Percentiles rank a stretch among this genome's conserved stretches.
These are phyloP conservation scores for Ascochyta lentis DNA, from an alignment of 2,329 filamentous ascomycete genomes.

Conservation along the genomic window DNA sequence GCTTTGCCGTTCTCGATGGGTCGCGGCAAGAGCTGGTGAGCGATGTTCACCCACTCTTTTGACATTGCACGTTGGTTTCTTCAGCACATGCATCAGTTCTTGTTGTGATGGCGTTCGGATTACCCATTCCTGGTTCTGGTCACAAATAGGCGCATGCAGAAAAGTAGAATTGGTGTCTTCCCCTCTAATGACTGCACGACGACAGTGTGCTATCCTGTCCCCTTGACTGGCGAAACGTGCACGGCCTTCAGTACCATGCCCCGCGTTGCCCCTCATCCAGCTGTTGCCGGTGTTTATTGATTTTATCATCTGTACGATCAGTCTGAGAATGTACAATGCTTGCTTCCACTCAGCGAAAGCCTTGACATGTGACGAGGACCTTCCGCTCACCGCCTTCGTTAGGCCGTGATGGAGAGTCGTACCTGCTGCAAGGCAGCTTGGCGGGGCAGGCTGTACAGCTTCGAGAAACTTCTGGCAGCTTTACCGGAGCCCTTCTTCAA, in stretches of 20 bases:
- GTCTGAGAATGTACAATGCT: background rate
- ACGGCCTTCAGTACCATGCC: conserved; percentile 15
- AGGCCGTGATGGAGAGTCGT: background rate
- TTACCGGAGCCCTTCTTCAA: conserved; percentile 29
- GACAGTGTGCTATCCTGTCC: too few relatives aligned
- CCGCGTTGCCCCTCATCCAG: conserved; percentile 39
- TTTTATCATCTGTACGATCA: background rate
- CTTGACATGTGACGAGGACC: background rate
- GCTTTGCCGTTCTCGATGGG: conserved; percentile 40
- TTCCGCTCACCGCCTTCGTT: background rate
- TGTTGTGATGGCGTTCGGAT: conserved; percentile 14
- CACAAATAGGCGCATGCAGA: background rate
- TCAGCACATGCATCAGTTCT: conserved; percentile 15
- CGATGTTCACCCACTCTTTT: background rate
- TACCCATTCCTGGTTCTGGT: background rate
- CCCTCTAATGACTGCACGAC: too few relatives aligned
- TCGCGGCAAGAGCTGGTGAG: conserved; percentile 10
- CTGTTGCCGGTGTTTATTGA: conserved; percentile 19
- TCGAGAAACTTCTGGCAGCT: conserved; percentile 47
- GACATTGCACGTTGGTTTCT: background rate
- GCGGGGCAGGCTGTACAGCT: conserved; percentile 24
- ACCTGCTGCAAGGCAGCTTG: conserved; percentile 29
- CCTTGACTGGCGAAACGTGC: background rate
- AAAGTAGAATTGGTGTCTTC: background rate
- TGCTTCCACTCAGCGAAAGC: background rate